These are phyloP conservation scores for Chaetomium olivaceum DNA, from an alignment of 2,329 filamentous ascomycete genomes.

Conservation along the genomic window DNA sequence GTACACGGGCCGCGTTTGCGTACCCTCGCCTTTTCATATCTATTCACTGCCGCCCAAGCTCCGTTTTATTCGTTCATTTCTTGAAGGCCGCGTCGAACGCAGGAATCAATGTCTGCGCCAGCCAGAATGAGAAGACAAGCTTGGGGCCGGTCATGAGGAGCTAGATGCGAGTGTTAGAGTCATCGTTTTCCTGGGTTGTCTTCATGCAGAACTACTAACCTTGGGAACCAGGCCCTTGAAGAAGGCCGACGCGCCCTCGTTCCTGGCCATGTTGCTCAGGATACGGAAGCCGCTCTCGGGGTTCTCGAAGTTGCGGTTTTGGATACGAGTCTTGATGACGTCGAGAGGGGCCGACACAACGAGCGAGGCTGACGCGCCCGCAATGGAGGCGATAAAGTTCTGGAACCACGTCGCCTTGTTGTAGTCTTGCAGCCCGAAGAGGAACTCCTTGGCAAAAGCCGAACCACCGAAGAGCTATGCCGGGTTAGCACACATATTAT, in stretches of 20 bases:
- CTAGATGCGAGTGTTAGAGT: slow-evolving; percentile 41
- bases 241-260: slow-evolving; percentile 84
- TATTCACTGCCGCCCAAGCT: neutral
- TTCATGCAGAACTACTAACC: slow-evolving; percentile 44
- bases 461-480: slow-evolving; percentile 91
- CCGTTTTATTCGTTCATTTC: slow-evolving; percentile 29
- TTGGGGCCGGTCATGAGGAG: slow-evolving; percentile 98
- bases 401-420: slow-evolving; percentile 92
- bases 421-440: slow-evolving; percentile 89
- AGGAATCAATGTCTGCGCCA: slow-evolving; percentile 96
- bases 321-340: slow-evolving; percentile 97
- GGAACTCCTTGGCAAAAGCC: slow-evolving; percentile 95
- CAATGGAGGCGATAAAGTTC: slow-evolving; percentile 96
- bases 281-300: slow-evolving; percentile 93
- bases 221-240: slow-evolving; percentile 98
- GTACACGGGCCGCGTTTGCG: slow-evolving; percentile 10
- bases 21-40: neutral
- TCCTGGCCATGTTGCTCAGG: slow-evolving; percentile 85
- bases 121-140: slow-evolving; percentile 99
- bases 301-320: slow-evolving; percentile 98
- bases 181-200: neutral
- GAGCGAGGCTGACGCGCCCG: slow-evolving; percentile 91
- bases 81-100: slow-evolving; percentile 65
- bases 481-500: slow-evolving; percentile 27
- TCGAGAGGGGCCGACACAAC: slow-evolving; percentile 94